Base-by-base conservation (phyloP, 139 green algal species). In the Limnomonas spitsbergensis region DNA sequence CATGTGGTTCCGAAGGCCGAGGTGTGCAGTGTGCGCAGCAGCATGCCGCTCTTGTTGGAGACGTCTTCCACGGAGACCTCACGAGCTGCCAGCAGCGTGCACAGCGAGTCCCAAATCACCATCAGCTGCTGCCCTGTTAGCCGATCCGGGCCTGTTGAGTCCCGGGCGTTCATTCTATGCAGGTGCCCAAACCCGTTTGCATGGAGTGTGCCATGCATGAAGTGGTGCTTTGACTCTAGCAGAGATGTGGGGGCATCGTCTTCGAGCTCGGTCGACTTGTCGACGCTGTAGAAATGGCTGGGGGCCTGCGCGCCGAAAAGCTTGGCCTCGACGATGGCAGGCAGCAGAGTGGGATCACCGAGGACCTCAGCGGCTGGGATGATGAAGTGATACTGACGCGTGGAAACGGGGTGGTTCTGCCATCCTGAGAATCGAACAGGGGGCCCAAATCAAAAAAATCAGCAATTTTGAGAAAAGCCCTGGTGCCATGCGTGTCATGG, bases 141-240 rank as follows among this genome's bases (percentile, higher is more conserved):
- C 14, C 26, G 71, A 1, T 34, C 81, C 2, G 66, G 73, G 27
- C 61, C 89, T 37, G 88, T 90, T 31, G 88, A 89, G 40, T 95
- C 88, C 2, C 83, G 82, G 24, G 79, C 84, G 37, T 91, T 91
- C 54, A 91, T 80, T 1, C 87, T 75, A 42, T 89, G 77, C 77
- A 99, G 82, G 87, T 99, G 96, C 2, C 95, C 96, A 68, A 88
- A 98, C 9, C 96, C 96, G 78, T 98, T 99, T 36, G 76, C 56
- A 76, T 99, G 96, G 54, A 99, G 75, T 32, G 93, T 82, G 53
- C 95, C 95, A 82, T 99, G 95, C 77, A 98, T 87, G 68, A 94
- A 86, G 80, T 97, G 93, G 4, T 78, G 85, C 35, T 84, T 86
- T 38, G 83, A 90, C 53, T 98, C 90, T 67, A 94, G 90, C n/a